These are phyloP conservation scores for Ceratocystis variospora DNA, from an alignment of 2,329 filamentous ascomycete genomes.

Conservation along the genomic window DNA sequence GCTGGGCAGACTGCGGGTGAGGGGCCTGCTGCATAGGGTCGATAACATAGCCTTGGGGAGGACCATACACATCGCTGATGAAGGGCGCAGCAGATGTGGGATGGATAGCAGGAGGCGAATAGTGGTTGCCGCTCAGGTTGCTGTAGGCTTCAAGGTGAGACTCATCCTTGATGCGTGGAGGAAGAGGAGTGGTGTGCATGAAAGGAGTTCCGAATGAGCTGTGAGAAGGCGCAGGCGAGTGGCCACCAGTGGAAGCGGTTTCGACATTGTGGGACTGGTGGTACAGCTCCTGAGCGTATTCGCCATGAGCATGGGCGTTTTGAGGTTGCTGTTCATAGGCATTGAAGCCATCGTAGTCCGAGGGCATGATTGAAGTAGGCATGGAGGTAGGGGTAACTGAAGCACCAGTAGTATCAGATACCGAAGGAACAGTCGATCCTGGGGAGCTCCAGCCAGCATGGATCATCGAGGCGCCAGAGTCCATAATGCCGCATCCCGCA, in stretches of 20 bases:
- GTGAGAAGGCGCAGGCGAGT: slow-evolving; percentile 17
- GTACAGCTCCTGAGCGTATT: slow-evolving; percentile 27
- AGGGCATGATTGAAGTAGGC: slow-evolving; percentile 32
- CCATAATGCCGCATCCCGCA: slow-evolving; percentile 28
- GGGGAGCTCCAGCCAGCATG: slow-evolving; percentile 33
- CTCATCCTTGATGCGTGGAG: slow-evolving; percentile 32
- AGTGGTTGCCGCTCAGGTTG: slow-evolving; percentile 22
- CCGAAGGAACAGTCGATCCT: slow-evolving; percentile 28
- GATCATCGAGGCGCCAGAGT: slow-evolving; percentile 30
- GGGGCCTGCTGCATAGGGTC: slow-evolving; percentile 13
- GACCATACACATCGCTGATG: slow-evolving; percentile 17
- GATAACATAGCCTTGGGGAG: slow-evolving; percentile 22
- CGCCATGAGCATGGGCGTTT: slow-evolving; percentile 34
- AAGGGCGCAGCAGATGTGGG: slow-evolving; percentile 20
- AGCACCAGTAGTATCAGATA: slow-evolving; percentile 28
- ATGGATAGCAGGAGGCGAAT: slow-evolving; percentile 30
- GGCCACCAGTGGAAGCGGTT: slow-evolving; percentile 9
- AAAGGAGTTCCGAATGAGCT: slow-evolving; percentile 15
- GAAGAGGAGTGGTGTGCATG: slow-evolving; percentile 17
- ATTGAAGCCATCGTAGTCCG: slow-evolving; percentile 38
- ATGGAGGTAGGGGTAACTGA: slow-evolving; percentile 30
- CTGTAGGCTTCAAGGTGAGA: slow-evolving; percentile 13
- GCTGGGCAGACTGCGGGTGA: background rate
- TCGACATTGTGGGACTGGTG: slow-evolving; percentile 1
- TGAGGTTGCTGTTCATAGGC: slow-evolving; percentile 29